A percentile compares a stretch with the other conserved stretches of the same genome.
Conservation (phyloP, 331 rosid species). For the Cydonia oblonga region DNA sequence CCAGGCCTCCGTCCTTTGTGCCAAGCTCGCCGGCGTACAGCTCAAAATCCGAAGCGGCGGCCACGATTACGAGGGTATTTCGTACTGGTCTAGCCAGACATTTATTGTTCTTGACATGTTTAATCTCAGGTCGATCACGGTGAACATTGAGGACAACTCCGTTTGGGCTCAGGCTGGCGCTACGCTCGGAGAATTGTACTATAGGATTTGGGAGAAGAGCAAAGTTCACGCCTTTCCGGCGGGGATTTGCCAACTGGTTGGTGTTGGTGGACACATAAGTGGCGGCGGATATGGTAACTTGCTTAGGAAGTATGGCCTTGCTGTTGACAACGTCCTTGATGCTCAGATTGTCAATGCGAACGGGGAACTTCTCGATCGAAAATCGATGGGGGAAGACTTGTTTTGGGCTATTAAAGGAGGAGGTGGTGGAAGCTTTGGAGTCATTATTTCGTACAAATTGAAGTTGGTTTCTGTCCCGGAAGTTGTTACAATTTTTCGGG, state of each 20-base stretch:
- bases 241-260: conserved; percentile 54
- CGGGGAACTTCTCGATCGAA: conserved; percentile 36
- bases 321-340: conserved; percentile 45
- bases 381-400: conserved; percentile 49
- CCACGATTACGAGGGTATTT: conserved; percentile 65
- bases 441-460: conserved; percentile 42
- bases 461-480: conserved; percentile 44
- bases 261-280: conserved; percentile 61
- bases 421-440: conserved; percentile 71
- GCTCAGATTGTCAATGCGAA: conserved; percentile 46
- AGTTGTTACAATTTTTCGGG: conserved; percentile 42
- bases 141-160: conserved; percentile 28
- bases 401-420: conserved; percentile 32
- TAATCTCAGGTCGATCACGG: conserved; percentile 26
- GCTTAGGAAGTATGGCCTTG: conserved; percentile 45
- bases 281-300: conserved; percentile 72
- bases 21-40: conserved; percentile 28
- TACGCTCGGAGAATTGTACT: conserved; percentile 56
- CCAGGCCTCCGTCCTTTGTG: conserved; percentile 33
- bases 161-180: conserved; percentile 47
- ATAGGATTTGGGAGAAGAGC: conserved; percentile 43
- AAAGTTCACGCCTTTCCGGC: conserved; percentile 49
- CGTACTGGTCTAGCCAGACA: conserved; percentile 35
- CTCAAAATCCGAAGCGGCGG: conserved; percentile 69
- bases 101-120: conserved; percentile 62